Evolutionary conservation across 129 eudicot species (phyloP), one percentile per base, ranked within the genome.

Genomic region (Escallonia rubra): DNA sequence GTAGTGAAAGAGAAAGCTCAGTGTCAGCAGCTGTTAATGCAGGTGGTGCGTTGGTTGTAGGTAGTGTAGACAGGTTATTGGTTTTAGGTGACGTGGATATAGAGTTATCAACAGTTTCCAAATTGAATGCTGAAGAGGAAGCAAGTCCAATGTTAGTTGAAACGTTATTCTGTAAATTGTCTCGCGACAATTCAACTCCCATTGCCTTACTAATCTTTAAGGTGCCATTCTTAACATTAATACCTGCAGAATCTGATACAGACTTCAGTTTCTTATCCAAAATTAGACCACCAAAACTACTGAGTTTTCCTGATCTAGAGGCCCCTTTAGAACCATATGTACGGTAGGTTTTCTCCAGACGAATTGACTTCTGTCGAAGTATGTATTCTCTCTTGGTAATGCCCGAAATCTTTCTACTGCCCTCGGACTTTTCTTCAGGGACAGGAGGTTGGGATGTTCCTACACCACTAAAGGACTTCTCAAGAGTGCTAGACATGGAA

Each of bases 351-450:
- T 88, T 91, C 74, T 91, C 98, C 77, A 91, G 57, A 59, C 84
- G 96, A 73, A 89, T 74, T 3, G 98, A 84, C 78, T 86, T 93
- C 65, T 93, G 98, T 49, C 98, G 74, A 53, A 93, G 82, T 75
- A 87, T 80, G 57, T 82, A 86, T 45, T 92, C 98, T 78, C 91
- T 80, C 75, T 89, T 93, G 50, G 87, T 80, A 65, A 85, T 89
- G 7, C 85, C 90, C 39, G 86, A 75, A 62, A 86, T 77, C 74
- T 93, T 93, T 83, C 96, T 85, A 67, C 83, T 74, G 50, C 90
- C 79, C 46, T 63, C 74, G 70, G 69, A 74, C 69, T 88, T 86
- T 73, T 87, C 95, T 69, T 86, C 95, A 5, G 69, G 12, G 42
- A 42, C 68, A 7, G 73, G 66, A 41, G 81, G 16, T 16, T 77